Base-by-base conservation (phyloP, 192 early-diverging fungal species). In the Gaertneriomyces semiglobifer region DNA sequence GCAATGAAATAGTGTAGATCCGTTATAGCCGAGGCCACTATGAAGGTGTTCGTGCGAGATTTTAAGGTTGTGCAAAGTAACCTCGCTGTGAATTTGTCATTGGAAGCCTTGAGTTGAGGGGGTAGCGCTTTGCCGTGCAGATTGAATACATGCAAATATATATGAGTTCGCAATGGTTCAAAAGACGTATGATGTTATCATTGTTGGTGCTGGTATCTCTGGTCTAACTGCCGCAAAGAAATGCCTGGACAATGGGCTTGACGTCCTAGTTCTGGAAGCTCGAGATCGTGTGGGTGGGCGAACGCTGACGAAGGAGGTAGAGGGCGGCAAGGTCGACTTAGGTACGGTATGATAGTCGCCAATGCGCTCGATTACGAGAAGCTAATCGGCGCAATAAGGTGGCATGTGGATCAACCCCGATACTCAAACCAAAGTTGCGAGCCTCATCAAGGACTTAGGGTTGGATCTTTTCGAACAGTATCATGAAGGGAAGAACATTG, bases 381-480 rank as follows among this genome's bases (percentile, higher is more conserved):
- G 25, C 25, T 33, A 33, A 33, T 33, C 2, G 25, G 25, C 0
- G 25, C 25, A 33, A 33, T 33, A 33, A 12, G 48, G 48, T n/a
- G 48, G 48, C 12, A 50, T 50, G 48, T 50, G 59, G 59, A 44
- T 60, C 20, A 60, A 60, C 59, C 20, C 59, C 9, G 59, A 60
- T n/a, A 60, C 59, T 9, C 59, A 60, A 60, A 20, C 59, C 12
- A 12, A 14, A 12, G 44, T 60, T 12, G 44, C 38, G 12, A 43
- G 39, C 42, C 38, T 60, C 38, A 12, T 60, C 39, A 44, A 39
- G 16, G 59, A 60, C 11, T 44, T 60, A 9, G 44, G 20, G 9
- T 4, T 60, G 11, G 14, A 10, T 43, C 39, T 45, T 0, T 60
- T 60, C 20, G 39, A 20, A n/a, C 59, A 60, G 44, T 45, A 60